Percentiles rank a stretch among this genome's conserved stretches.
Evolutionary conservation across 106 monocot species (phyloP).

Genomic region (Dioscorea dumetorum): DNA sequence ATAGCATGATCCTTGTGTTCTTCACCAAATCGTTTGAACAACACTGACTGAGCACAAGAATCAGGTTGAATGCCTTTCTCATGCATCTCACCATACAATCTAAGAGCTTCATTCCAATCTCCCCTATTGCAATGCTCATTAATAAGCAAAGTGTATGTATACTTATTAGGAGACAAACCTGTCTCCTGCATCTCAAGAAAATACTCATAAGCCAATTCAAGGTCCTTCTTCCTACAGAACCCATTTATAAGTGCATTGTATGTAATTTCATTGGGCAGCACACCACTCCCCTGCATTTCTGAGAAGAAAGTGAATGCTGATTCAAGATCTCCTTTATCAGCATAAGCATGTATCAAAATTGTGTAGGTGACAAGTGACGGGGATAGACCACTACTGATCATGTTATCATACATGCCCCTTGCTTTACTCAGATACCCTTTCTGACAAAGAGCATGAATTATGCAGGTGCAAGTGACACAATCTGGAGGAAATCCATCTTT

Average conservation of each 20-base stretch:
- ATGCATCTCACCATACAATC: slow-evolving; percentile 69
- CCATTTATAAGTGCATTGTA: slow-evolving; percentile 88
- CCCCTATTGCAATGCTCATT: slow-evolving; percentile 54
- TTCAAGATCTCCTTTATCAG: slow-evolving; percentile 38
- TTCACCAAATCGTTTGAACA: slow-evolving; percentile 55
- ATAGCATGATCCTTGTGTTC: slow-evolving; percentile 27
- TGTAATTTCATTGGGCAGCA: slow-evolving; percentile 73
- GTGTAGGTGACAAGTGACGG: slow-evolving; percentile 89
- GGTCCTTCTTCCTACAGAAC: slow-evolving; percentile 39
- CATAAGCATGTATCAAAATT: slow-evolving; percentile 65
- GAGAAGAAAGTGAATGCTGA: slow-evolving; percentile 38
- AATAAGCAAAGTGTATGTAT: slow-evolving; percentile 80
- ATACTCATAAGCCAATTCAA: slow-evolving; percentile 49
- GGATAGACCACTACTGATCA: slow-evolving; percentile 35
- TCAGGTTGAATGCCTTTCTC: slow-evolving; percentile 57
- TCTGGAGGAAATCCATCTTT: slow-evolving; percentile 62
- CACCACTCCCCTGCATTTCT: slow-evolving; percentile 36
- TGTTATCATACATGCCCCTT: slow-evolving; percentile 30
- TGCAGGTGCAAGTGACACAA: slow-evolving; percentile 80
- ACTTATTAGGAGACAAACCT: slow-evolving; percentile 73
- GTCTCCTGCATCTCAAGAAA: slow-evolving; percentile 68
- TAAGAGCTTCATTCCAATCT: slow-evolving; percentile 56
- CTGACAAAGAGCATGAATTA: slow-evolving; percentile 71
- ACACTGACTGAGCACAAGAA: slow-evolving; percentile 43
- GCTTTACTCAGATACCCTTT: slow-evolving; percentile 38